A percentile compares a stretch with the other conserved stretches of the same genome.
Evolutionary conservation across 2,329 filamentous ascomycete species (phyloP).

Genomic region (Fusarium sp.): DNA sequence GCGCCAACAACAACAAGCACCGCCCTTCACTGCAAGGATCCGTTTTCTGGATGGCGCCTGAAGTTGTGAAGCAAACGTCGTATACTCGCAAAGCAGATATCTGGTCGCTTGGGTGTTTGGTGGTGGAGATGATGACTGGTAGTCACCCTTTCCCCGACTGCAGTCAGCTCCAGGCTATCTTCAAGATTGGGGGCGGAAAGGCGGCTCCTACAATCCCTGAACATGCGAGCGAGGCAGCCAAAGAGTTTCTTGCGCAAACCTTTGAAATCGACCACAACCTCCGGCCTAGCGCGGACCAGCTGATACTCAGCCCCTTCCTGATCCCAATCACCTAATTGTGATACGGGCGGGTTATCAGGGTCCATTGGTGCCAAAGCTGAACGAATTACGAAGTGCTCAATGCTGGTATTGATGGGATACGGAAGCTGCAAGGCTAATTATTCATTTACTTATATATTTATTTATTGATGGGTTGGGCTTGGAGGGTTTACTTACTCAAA

Average conservation of each 20-base stretch:
- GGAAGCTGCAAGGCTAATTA: not conserved
- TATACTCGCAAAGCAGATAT: slow-evolving; percentile 99
- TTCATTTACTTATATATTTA: too few species aligned
- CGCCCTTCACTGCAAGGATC: slow-evolving; percentile 90
- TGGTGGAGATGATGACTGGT: slow-evolving; percentile 99
- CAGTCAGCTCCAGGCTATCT: slow-evolving; percentile 96
- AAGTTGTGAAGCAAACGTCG: slow-evolving; percentile 96
- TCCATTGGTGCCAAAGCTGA: not conserved
- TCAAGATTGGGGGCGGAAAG: slow-evolving; percentile 93
- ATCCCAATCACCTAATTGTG: slow-evolving; percentile 68
- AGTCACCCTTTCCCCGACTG: slow-evolving; percentile 96
- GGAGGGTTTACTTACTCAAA: not conserved
- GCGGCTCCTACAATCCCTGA: slow-evolving; percentile 90
- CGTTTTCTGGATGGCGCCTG: slow-evolving; percentile 99
- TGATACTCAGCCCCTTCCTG: slow-evolving; percentile 85
- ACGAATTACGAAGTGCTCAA: slow-evolving; percentile 15
- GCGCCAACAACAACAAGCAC: slow-evolving; percentile 73
- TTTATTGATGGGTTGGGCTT: not conserved
- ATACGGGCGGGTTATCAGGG: not conserved
- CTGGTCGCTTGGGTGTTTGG: slow-evolving; percentile 95
- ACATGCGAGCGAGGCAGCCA: slow-evolving; percentile 83
- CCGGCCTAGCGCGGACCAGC: slow-evolving; percentile 89
- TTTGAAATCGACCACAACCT: slow-evolving; percentile 97
- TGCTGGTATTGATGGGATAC: not conserved
- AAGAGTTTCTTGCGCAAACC: slow-evolving; percentile 83